phyloP scores from a whole-genome alignment of 768 basidiomycete genomes.

The Pleurotus tuoliensis region DNA sequence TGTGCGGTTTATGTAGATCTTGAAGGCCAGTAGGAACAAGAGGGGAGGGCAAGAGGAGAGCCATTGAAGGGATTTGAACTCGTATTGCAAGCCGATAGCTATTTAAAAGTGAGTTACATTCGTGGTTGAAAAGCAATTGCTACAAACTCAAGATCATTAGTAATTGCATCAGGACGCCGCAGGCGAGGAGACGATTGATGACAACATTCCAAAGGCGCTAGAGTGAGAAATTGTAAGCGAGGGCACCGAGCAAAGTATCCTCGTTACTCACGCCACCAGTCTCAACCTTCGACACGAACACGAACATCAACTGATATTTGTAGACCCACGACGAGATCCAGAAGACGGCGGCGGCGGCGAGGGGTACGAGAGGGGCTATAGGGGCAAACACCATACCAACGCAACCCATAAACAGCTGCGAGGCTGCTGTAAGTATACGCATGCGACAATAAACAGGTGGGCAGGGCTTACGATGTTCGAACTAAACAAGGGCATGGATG shows the following conservation, averaged over 20 bases:
- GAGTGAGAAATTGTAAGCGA: conserved; percentile 4
- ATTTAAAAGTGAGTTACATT: neutral
- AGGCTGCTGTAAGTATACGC: neutral
- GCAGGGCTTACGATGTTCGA: conserved; percentile 50
- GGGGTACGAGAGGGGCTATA: conserved; percentile 83
- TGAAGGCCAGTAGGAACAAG: conserved; percentile 75
- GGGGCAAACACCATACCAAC: conserved; percentile 94
- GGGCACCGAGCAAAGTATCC: neutral
- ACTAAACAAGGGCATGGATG: conserved; percentile 21
- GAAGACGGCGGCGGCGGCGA: conserved; percentile 81
- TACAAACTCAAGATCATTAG: conserved; percentile 81
- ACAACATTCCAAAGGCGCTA: conserved; percentile 94
- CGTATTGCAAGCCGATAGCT: conserved; percentile 85
- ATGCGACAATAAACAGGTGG: conserved; percentile 10
- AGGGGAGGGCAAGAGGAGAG: conserved; percentile 83
- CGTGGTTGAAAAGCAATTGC: conserved; percentile 8
- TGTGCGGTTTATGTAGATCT: conserved; percentile 70
- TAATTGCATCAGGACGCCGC: conserved; percentile 81
- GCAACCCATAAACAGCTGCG: conserved; percentile 82
- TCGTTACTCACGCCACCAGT: conserved; percentile 81
- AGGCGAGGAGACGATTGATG: conserved; percentile 80
- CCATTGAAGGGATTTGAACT: conserved; percentile 75
- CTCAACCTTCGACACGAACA: conserved; percentile 84
- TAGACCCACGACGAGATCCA: conserved; percentile 87
- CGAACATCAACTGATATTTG: conserved; percentile 98